Conservation (phyloP, 305 asterid genomes). For the Solanum chacoense region DNA sequence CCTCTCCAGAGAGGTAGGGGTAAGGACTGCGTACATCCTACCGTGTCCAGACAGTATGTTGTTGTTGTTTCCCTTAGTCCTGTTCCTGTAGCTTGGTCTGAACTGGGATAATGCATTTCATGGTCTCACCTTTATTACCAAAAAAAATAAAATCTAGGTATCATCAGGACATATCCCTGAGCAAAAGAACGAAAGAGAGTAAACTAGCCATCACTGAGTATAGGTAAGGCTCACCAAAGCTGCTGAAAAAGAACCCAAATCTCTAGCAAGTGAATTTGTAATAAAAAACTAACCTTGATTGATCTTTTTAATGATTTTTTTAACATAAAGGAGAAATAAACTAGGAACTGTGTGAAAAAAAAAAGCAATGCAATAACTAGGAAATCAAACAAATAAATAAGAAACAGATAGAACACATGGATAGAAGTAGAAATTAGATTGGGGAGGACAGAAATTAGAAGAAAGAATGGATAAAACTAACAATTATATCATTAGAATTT, state of each 20-base stretch:
- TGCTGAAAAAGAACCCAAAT: not conserved
- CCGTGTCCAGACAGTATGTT: not conserved
- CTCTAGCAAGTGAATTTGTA: not conserved
- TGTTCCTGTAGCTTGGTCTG: not conserved
- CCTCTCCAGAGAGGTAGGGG: not conserved
- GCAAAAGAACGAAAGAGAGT: not conserved
- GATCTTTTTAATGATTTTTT: not conserved
- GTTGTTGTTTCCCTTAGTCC: not conserved
- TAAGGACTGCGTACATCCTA: not conserved
- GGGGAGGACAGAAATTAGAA: not conserved
- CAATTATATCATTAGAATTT: not conserved
- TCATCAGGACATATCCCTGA: not conserved
- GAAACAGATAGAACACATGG: not conserved
- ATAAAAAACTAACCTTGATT: not conserved
- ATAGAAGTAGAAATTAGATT: not conserved
- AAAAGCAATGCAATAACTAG: not conserved
- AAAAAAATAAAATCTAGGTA: not conserved
- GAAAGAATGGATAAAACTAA: not conserved
- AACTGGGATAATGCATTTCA: not conserved
- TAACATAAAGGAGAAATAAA: not conserved
- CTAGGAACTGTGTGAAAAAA: not conserved
- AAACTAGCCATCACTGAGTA: not conserved
- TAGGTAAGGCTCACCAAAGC: not conserved
- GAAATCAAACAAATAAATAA: not conserved
- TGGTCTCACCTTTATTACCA: not conserved